A percentile compares a stretch with the other conserved stretches of the same genome.
phyloP scores from a whole-genome alignment of 2,329 filamentous ascomycete species.

The Colletotrichum musae region DNA sequence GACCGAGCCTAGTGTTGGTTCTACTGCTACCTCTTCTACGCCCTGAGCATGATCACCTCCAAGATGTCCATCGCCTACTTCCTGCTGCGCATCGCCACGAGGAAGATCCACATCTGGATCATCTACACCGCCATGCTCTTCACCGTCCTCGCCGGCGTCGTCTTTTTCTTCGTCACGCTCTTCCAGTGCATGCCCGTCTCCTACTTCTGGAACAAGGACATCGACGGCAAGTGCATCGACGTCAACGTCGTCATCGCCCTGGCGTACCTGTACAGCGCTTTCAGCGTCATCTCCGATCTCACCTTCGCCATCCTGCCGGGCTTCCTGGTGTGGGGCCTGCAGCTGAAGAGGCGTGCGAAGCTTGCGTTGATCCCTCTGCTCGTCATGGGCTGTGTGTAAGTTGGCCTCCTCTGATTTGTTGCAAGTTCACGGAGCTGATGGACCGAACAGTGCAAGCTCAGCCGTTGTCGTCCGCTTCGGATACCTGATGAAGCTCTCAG shows the following conservation, averaged over 20 bases:
- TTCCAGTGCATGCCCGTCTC: conserved; percentile 58
- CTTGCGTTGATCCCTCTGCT: conserved; percentile 66
- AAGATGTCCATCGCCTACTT: conserved; percentile 61
- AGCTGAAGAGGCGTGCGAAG: conserved; percentile 68
- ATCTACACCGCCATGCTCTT: conserved; percentile 53
- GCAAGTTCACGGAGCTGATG: conserved; percentile 15
- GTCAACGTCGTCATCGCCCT: conserved; percentile 64
- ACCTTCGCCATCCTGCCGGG: conserved; percentile 66
- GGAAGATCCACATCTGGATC: conserved; percentile 51
- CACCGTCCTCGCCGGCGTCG: conserved; percentile 53
- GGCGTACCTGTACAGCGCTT: conserved; percentile 66
- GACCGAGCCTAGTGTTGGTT: conserved; percentile 50
- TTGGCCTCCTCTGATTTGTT: conserved; percentile 7
- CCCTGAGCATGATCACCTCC: conserved; percentile 52
- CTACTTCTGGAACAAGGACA: conserved; percentile 57
- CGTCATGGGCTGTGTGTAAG: conserved; percentile 68
- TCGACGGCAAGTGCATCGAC: conserved; percentile 54
- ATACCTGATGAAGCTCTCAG: conserved; percentile 54
- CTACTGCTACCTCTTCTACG: conserved; percentile 56
- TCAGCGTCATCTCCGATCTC: conserved; percentile 65
- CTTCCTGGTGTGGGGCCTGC: conserved; percentile 67
- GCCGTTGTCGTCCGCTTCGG: conserved; percentile 59
- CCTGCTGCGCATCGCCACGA: conserved; percentile 56
- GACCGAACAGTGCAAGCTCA: conserved; percentile 55
- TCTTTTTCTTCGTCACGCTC: conserved; percentile 59